Evolutionary conservation across 345 rosid species (phyloP).

Genomic region (Brassica rapa): DNA sequence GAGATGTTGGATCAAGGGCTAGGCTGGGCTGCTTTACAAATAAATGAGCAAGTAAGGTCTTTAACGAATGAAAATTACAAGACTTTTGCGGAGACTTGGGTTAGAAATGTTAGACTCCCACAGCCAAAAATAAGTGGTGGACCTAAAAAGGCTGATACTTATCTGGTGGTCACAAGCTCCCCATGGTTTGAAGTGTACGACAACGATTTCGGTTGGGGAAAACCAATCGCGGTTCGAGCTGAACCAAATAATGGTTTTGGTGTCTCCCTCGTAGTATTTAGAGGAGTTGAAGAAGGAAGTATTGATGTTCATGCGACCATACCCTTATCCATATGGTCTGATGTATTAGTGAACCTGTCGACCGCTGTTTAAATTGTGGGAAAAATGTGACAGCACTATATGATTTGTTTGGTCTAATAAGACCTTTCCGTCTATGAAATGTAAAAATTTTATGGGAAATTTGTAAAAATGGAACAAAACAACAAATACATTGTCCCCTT

Average conservation of each 20-base stretch:
- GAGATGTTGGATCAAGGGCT: neutral
- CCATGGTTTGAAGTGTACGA: slow-evolving; percentile 44
- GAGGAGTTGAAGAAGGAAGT: slow-evolving; percentile 32
- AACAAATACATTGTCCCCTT: too few species aligned
- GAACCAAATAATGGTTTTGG: slow-evolving; percentile 12
- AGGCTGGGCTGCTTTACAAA: neutral
- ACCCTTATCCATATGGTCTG: slow-evolving; percentile 14
- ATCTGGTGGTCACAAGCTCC: slow-evolving; percentile 13
- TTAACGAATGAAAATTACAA: neutral
- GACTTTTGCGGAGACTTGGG: slow-evolving; percentile 13
- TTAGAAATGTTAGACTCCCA: neutral
- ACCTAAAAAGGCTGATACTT: neutral
- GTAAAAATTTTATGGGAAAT: neutral
- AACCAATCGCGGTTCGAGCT: neutral
- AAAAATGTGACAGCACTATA: neutral
- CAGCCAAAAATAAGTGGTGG: neutral
- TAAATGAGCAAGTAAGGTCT: neutral
- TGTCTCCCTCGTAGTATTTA: slow-evolving; percentile 8
- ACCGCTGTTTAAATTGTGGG: neutral
- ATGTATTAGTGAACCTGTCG: neutral
- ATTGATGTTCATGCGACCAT: neutral
- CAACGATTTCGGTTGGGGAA: neutral
- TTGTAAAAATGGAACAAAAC: too few species aligned
- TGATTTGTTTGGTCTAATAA: neutral
- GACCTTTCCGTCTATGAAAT: neutral